phyloP scores from a whole-genome alignment of 2,329 filamentous ascomycete genomes.

The Capronia epimyces region DNA sequence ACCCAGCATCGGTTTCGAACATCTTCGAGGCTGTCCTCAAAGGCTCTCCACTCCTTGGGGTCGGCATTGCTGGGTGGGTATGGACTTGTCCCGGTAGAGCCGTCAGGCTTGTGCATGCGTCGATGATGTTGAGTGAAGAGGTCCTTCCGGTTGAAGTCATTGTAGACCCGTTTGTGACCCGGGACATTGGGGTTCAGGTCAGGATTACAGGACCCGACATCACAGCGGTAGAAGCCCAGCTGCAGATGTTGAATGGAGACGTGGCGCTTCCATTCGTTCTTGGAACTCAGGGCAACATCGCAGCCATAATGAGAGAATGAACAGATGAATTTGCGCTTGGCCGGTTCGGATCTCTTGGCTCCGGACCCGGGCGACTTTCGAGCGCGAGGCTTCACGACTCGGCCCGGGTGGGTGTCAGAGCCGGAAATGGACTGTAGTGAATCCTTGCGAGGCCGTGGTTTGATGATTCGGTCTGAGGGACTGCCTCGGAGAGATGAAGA shows the following conservation, averaged over 20 bases:
- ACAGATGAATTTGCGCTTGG: slow-evolving; percentile 59
- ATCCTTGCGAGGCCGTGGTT: slow-evolving; percentile 27
- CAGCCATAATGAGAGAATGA: slow-evolving; percentile 77
- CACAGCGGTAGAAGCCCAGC: slow-evolving; percentile 70
- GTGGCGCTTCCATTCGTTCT: slow-evolving; percentile 96
- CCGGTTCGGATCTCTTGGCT: slow-evolving; percentile 29
- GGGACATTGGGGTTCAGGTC: slow-evolving; percentile 27
- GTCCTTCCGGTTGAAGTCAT: slow-evolving; percentile 86
- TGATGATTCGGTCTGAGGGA: slow-evolving; percentile 27
- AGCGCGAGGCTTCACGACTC: slow-evolving; percentile 29
- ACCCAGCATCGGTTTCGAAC: slow-evolving; percentile 57
- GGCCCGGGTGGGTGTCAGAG: slow-evolving; percentile 26
- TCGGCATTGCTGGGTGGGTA: slow-evolving; percentile 22
- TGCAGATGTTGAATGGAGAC: slow-evolving; percentile 74
- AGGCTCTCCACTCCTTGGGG: slow-evolving; percentile 30
- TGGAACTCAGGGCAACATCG: slow-evolving; percentile 63
- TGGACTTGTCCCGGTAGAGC: slow-evolving; percentile 22
- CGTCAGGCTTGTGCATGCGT: slow-evolving; percentile 66
- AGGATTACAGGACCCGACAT: slow-evolving; percentile 53
- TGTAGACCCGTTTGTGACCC: slow-evolving; percentile 33
- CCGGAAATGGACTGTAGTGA: slow-evolving; percentile 27
- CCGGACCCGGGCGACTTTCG: slow-evolving; percentile 29
- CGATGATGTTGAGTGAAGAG: slow-evolving; percentile 83
- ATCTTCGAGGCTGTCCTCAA: slow-evolving; percentile 52
- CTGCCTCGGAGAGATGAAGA: slow-evolving; percentile 24